phyloP scores from a whole-genome alignment of 306 rosid species.

The Begonia peltatifolia region DNA sequence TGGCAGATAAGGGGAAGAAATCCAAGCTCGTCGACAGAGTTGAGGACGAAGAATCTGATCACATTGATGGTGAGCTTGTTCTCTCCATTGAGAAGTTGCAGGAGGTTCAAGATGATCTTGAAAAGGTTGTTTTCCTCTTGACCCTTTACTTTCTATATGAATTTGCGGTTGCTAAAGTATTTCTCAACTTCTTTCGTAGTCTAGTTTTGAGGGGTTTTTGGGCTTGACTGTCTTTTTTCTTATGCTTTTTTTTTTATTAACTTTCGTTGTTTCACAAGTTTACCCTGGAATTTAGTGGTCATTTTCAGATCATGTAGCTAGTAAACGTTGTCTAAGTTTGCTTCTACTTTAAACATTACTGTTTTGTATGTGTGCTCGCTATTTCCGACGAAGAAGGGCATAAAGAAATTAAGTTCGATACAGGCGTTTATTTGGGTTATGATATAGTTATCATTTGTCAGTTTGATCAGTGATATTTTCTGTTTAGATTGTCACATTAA shows the following conservation, averaged over 20 bases:
- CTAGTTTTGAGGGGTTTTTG: not conserved
- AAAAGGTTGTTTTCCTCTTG: slow-evolving; percentile 24
- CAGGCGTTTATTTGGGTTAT: too few relatives aligned
- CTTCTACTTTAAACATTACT: too few relatives aligned
- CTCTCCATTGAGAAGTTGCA: slow-evolving; percentile 36
- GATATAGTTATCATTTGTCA: too few relatives aligned
- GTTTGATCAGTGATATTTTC: too few relatives aligned
- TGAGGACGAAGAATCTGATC: slow-evolving; percentile 21
- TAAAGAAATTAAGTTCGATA: too few relatives aligned
- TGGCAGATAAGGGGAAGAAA: slow-evolving; percentile 23
- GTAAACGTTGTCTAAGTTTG: too few relatives aligned
- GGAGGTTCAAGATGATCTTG: slow-evolving; percentile 48
- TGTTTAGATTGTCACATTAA: too few relatives aligned
- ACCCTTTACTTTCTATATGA: not conserved
- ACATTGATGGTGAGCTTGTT: slow-evolving; percentile 25
- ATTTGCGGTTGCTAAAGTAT: not conserved
- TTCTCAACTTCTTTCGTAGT: not conserved
- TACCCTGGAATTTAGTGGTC: not conserved
- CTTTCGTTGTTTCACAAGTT: not conserved
- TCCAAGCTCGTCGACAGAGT: slow-evolving; percentile 16
- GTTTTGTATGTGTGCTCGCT: too few relatives aligned
- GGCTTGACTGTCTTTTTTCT: not conserved
- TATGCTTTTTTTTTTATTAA: not conserved
- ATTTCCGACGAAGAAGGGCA: too few relatives aligned
- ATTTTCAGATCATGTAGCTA: too few relatives aligned